These are phyloP conservation scores for Neoarthrinium moseri DNA, from an alignment of 2,329 filamentous ascomycete genomes.

Conservation along the genomic window DNA sequence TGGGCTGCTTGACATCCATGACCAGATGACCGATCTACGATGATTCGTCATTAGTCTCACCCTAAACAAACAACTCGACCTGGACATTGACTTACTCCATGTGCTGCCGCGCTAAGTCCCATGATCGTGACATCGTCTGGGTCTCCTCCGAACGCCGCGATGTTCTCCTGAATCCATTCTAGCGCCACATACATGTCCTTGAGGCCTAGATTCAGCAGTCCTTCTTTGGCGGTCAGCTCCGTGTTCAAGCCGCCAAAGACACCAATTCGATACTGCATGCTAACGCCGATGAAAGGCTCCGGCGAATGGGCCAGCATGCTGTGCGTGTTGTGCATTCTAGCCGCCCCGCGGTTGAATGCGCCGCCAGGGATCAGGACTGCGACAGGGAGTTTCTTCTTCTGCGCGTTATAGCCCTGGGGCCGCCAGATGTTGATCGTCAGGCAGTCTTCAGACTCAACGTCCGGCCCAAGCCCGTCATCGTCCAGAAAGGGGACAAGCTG, in stretches of 20 bases:
- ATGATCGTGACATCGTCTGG: conserved; percentile 63
- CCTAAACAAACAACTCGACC: neutral
- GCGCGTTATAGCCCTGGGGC: conserved; percentile 5
- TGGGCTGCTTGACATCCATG: conserved; percentile 30
- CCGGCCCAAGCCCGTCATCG: conserved; percentile 26
- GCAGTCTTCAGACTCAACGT: conserved; percentile 25
- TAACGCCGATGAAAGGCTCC: conserved; percentile 46
- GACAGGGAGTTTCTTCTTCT: conserved; percentile 19
- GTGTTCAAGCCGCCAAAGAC: conserved; percentile 60
- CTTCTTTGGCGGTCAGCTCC: conserved; percentile 46
- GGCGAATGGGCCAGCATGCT: conserved; percentile 48
- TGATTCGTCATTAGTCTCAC: neutral
- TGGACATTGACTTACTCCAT: neutral
- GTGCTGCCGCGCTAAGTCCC: conserved; percentile 48
- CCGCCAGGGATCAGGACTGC: conserved; percentile 26
- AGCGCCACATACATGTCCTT: conserved; percentile 60
- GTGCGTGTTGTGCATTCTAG: conserved; percentile 43
- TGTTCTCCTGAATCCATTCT: conserved; percentile 64
- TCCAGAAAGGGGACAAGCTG: conserved; percentile 29
- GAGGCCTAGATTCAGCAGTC: conserved; percentile 58
- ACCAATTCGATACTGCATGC: conserved; percentile 47
- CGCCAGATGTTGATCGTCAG: conserved; percentile 11
- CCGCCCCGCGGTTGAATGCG: conserved; percentile 29
- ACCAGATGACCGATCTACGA: conserved; percentile 28
- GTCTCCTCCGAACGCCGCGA: conserved; percentile 65